A percentile compares a stretch with the other conserved stretches of the same genome.
These are phyloP conservation scores for Neodidymelliopsis sp. DNA, from an alignment of 2,329 filamentous ascomycete genomes.

Conservation along the genomic window DNA sequence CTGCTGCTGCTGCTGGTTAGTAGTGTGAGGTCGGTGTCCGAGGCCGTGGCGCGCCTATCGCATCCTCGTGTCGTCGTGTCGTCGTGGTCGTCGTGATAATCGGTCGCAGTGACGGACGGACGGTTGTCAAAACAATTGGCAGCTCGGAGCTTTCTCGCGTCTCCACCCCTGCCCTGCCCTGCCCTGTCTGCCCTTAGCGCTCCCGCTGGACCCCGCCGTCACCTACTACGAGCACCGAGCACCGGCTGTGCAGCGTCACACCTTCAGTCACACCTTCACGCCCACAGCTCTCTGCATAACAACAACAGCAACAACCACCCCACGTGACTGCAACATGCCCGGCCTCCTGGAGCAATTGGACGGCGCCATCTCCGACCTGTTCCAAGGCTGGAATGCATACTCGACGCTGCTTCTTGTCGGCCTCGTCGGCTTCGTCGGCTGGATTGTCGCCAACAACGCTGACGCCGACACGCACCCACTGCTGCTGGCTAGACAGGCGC, in stretches of 20 bases:
- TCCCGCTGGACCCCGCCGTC: not conserved
- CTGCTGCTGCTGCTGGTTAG: slow-evolving; percentile 7
- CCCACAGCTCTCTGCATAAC: not conserved
- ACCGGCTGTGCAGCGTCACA: not conserved
- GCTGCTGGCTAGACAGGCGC: slow-evolving; percentile 84
- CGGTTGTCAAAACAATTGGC: slow-evolving; percentile 20
- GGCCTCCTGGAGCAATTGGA: slow-evolving; percentile 72
- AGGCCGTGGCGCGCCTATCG: not conserved
- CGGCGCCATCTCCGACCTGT: slow-evolving; percentile 69
- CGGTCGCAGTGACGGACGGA: slow-evolving; percentile 7
- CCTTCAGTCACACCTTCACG: not conserved
- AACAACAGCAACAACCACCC: no score
- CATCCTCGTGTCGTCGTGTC: slow-evolving; percentile 19
- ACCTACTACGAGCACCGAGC: not conserved
- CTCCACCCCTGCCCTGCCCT: not conserved
- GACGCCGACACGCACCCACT: slow-evolving; percentile 94
- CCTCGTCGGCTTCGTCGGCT: slow-evolving; percentile 72
- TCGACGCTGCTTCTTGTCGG: slow-evolving; percentile 74
- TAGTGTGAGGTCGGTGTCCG: not conserved
- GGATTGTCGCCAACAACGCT: slow-evolving; percentile 72
- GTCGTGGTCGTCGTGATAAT: slow-evolving; percentile 22
- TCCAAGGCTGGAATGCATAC: slow-evolving; percentile 83
- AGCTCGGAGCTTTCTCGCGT: slow-evolving; percentile 5
- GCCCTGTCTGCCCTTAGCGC: not conserved
- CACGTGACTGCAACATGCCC: slow-evolving; percentile 42